phyloP scores from a whole-genome alignment of 2,329 filamentous ascomycete genomes.

The Verticillium nubilum region DNA sequence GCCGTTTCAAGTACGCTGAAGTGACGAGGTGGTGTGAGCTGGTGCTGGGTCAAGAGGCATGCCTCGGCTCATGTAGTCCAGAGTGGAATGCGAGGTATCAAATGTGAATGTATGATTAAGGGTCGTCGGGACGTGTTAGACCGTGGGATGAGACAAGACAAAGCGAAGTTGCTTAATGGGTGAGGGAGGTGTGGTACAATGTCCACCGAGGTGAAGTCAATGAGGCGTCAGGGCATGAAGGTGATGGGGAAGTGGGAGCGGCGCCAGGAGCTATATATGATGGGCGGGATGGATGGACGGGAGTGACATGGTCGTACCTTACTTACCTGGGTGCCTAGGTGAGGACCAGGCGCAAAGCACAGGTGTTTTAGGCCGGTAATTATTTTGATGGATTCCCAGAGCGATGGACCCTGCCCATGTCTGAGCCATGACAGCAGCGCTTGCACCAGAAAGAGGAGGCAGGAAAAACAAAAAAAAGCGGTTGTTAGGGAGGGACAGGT shows the following conservation, averaged over 20 bases:
- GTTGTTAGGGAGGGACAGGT: slow-evolving; percentile 4
- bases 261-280: slow-evolving; percentile 1
- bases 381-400: slow-evolving; percentile 2
- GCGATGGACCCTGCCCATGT: slow-evolving; percentile 11
- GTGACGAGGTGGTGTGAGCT: neutral
- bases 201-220: neutral
- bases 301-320: neutral
- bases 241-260: neutral
- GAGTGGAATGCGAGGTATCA: neutral
- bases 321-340: neutral
- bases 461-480: neutral
- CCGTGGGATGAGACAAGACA: neutral
- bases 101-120: neutral
- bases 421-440: slow-evolving; percentile 16
- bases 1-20: neutral
- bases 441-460: slow-evolving; percentile 6
- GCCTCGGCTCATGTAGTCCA: neutral
- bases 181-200: neutral
- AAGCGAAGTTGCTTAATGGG: neutral
- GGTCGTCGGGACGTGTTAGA: neutral
- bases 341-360: neutral
- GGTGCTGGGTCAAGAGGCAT: neutral
- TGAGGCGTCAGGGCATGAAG: neutral
- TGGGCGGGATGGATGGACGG: neutral
- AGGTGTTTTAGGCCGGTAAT: slow-evolving; percentile 3